Evolutionary conservation across 139 green algal genomes (phyloP).

Genomic region (Trebouxia sp.): DNA sequence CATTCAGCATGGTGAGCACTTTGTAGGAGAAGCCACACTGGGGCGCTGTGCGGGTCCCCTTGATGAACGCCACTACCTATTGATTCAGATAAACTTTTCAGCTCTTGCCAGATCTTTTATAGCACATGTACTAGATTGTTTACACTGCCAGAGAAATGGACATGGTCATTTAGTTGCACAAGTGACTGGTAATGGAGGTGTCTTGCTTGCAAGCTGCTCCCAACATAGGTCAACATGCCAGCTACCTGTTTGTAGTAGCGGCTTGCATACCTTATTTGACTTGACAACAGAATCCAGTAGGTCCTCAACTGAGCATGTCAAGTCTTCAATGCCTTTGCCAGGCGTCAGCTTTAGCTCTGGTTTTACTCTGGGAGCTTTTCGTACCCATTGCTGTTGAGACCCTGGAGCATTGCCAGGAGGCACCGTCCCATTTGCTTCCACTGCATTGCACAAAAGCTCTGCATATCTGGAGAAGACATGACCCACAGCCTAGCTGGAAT

Average conservation of each 20-base stretch:
- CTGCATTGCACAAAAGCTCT: constrained; percentile 37
- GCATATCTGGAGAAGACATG: background rate
- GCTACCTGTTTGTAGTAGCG: background rate
- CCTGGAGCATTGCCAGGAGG: constrained; percentile 77
- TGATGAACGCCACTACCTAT: constrained; percentile 90
- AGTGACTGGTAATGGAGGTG: too few relatives aligned
- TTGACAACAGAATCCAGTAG: constrained; percentile 85
- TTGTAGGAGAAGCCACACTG: constrained; percentile 90
- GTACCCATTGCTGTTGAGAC: background rate
- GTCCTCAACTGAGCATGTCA: constrained; percentile 69
- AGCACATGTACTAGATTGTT: too few relatives aligned
- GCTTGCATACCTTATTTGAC: constrained; percentile 58
- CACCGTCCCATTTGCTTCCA: constrained; percentile 64
- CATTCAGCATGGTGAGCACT: constrained; percentile 80
- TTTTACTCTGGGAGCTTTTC: constrained; percentile 33
- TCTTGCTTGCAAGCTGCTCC: too few relatives aligned
- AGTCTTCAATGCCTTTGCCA: constrained; percentile 76
- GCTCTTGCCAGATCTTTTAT: background rate
- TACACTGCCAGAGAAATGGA: too few relatives aligned
- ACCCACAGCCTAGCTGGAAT: too few relatives aligned
- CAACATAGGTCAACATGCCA: too few relatives aligned
- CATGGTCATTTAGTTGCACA: too few relatives aligned
- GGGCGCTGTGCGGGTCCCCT: constrained; percentile 84
- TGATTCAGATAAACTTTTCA: background rate
- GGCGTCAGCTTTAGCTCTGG: constrained; percentile 81